Percentiles rank a stretch among this genome's conserved stretches.
These are phyloP conservation scores for Trichosporon faecale DNA, from an alignment of 1,284 basidiomycete species.

Conservation along the genomic window DNA sequence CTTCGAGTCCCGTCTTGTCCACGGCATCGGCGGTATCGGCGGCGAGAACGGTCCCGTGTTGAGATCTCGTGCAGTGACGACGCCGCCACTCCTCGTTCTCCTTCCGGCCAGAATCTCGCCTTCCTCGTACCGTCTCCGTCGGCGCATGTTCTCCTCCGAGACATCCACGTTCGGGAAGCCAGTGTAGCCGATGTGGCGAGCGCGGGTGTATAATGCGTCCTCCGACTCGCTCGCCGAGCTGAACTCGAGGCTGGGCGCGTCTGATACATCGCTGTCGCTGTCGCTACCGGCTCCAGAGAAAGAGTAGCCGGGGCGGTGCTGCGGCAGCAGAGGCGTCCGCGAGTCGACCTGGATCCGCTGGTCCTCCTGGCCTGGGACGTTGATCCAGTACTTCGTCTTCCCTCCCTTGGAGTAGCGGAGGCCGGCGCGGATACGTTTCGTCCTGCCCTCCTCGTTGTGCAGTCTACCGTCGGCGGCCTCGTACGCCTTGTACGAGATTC, in stretches of 20 bases:
- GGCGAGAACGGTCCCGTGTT: conserved; percentile 1
- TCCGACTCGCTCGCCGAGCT: conserved; percentile 54
- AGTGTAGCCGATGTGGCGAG: conserved; percentile 84
- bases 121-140: conserved; percentile 46
- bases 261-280: conserved; percentile 48
- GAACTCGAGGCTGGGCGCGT: conserved; percentile 47
- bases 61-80: conserved; percentile 2
- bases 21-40: conserved; percentile 18
- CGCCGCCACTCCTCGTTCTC: conserved; percentile 51
- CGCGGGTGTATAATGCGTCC: conserved; percentile 59
- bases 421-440: conserved; percentile 79
- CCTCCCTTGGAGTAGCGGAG: conserved; percentile 86
- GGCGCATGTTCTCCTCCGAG: conserved; percentile 55
- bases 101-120: conserved; percentile 57
- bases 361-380: conserved; percentile 59
- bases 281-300: neutral
- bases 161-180: conserved; percentile 86
- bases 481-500: conserved; percentile 92
- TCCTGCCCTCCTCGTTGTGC: conserved; percentile 76
- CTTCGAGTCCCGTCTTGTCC: conserved; percentile 17
- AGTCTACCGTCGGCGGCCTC: conserved; percentile 91
- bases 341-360: conserved; percentile 12
- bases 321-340: conserved; percentile 64
- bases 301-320: conserved; percentile 45
- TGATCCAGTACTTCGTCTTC: conserved; percentile 84